These are phyloP conservation scores for Hawksworthiomyces lignivorus DNA, from an alignment of 2,329 filamentous ascomycete species.

Conservation along the genomic window DNA sequence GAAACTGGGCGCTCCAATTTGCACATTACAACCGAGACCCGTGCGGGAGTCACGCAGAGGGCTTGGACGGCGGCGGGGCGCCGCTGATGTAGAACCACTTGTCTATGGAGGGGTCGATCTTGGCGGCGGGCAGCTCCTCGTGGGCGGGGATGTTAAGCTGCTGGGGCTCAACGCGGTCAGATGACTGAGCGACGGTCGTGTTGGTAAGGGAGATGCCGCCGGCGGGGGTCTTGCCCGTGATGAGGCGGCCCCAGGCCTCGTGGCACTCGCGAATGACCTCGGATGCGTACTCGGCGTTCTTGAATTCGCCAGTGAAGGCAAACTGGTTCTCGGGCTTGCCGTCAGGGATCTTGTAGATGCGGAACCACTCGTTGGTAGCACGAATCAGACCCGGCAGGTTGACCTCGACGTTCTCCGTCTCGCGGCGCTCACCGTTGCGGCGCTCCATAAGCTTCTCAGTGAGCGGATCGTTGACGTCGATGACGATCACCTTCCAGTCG, in stretches of 20 bases:
- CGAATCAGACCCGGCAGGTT: slow-evolving; percentile 94
- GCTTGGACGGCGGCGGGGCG: too few relatives aligned
- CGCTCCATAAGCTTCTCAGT: slow-evolving; percentile 96
- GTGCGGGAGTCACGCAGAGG: slow-evolving; percentile 52
- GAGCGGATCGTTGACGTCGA: slow-evolving; percentile 95
- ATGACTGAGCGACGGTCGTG: slow-evolving; percentile 64
- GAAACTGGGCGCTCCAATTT: too few relatives aligned
- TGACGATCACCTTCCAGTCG: slow-evolving; percentile 99
- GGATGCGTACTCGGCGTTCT: slow-evolving; percentile 99
- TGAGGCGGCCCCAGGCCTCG: slow-evolving; percentile 95
- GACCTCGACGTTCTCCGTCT: too few relatives aligned
- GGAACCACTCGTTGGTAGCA: slow-evolving; percentile 99
- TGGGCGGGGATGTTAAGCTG: slow-evolving; percentile 70
- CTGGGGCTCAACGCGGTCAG: slow-evolving; percentile 59
- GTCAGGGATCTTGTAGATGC: slow-evolving; percentile 99
- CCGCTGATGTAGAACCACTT: slow-evolving; percentile 99
- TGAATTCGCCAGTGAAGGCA: slow-evolving; percentile 99
- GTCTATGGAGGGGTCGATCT: slow-evolving; percentile 94
- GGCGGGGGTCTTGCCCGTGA: slow-evolving; percentile 76
- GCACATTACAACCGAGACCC: slow-evolving; percentile 9
- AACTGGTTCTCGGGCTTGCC: slow-evolving; percentile 99
- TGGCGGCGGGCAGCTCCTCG: slow-evolving; percentile 74
- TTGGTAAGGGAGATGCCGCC: slow-evolving; percentile 82
- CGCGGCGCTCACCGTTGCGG: too few relatives aligned
- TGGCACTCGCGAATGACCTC: slow-evolving; percentile 93